Evolutionary conservation across 2,329 filamentous ascomycete genomes (phyloP).

Genomic region (Alternaria sp.): DNA sequence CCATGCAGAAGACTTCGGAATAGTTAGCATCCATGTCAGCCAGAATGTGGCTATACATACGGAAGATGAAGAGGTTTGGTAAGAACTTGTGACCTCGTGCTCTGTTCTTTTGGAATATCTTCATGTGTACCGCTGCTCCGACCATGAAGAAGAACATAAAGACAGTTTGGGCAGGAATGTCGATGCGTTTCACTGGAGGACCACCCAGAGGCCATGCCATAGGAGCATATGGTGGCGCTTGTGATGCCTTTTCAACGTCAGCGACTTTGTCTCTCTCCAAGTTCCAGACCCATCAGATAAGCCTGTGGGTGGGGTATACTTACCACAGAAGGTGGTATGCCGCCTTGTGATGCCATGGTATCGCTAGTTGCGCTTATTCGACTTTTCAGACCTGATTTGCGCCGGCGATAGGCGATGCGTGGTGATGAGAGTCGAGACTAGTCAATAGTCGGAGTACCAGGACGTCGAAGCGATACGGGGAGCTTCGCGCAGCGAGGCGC

Average conservation of each 20-base stretch:
- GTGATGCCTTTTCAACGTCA: conserved; percentile 21
- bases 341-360: conserved; percentile 19
- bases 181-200: conserved; percentile 40
- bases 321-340: conserved; percentile 22
- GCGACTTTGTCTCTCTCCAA: neutral
- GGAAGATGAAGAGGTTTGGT: conserved; percentile 49
- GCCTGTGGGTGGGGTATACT: neutral
- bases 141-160: conserved; percentile 52
- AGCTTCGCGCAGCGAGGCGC: conserved; percentile 5
- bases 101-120: conserved; percentile 49
- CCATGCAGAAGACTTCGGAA: conserved; percentile 50
- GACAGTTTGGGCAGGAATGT: conserved; percentile 51
- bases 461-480: neutral
- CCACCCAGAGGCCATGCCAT: conserved; percentile 47
- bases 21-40: neutral
- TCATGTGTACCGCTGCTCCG: conserved; percentile 51
- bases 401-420: neutral
- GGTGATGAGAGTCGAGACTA: neutral
- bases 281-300: neutral
- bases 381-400: neutral
- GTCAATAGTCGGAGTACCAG: neutral
- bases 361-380: neutral
- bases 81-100: conserved; percentile 51
- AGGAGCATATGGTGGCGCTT: conserved; percentile 40
- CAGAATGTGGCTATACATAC: conserved; percentile 24